Percentiles rank a stretch among this genome's conserved stretches.
Conservation (phyloP, 345 rosid species). For the Citrus sp. region DNA sequence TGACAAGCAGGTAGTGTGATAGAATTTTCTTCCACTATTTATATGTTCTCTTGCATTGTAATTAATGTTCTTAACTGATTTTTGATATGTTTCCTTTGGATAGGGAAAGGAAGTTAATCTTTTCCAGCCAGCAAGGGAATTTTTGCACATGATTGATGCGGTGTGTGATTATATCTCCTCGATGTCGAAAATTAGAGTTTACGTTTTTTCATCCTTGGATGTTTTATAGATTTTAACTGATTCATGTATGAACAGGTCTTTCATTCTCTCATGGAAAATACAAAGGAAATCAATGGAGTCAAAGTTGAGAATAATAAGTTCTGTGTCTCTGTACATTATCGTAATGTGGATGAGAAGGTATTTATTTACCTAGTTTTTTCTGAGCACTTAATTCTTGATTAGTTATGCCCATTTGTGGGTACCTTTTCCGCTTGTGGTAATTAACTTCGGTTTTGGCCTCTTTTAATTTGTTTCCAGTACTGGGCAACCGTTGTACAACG, state of each 20-base stretch:
- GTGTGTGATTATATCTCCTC: slow-evolving; percentile 25
- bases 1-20: slow-evolving; percentile 50
- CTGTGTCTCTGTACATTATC: slow-evolving; percentile 93
- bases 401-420: not conserved
- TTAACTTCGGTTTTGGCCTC: not conserved
- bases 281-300: slow-evolving; percentile 66
- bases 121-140: slow-evolving; percentile 81
- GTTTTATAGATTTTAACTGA: slow-evolving; percentile 4
- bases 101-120: slow-evolving; percentile 70
- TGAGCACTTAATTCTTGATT: not conserved
- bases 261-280: slow-evolving; percentile 53
- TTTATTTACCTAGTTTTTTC: not conserved
- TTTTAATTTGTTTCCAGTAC: slow-evolving; percentile 35
- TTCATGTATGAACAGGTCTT: slow-evolving; percentile 49
- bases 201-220: not conserved
- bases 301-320: slow-evolving; percentile 85
- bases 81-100: slow-evolving; percentile 13
- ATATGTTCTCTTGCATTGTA: not conserved
- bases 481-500: slow-evolving; percentile 57
- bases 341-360: slow-evolving; percentile 83
- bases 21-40: not conserved
- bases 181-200: not conserved
- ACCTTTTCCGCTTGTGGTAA: not conserved
- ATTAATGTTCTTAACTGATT: slow-evolving; percentile 8
- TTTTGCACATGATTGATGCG: slow-evolving; percentile 65